Evolutionary conservation across 805 yeast genomes (phyloP), one percentile per base, ranked within the genome.

Genomic region (Phaffomyces antillensis): DNA sequence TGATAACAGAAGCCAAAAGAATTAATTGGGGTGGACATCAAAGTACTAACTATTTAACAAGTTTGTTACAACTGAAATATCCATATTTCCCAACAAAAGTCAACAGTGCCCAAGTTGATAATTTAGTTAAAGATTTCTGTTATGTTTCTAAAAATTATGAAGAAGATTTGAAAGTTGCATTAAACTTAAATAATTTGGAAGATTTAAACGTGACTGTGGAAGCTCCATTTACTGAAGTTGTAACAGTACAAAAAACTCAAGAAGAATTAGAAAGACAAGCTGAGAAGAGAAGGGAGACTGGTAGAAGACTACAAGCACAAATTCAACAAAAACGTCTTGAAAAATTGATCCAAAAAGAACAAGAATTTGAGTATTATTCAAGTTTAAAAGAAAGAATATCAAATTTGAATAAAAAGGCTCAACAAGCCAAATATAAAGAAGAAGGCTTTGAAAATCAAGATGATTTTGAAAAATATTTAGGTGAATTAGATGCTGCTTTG

Each of bases 21-120:
- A 77, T 93, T 34, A 88, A 87, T 59, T 87, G 93, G 87, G 98
- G 98, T 48, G 98, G 96, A 11, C 76, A 77, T 49, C 85, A 77
- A 37, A 75, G 90, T 1, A 76, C 73, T 28, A 77, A 74, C 35
- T 90, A 74, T 53, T 61, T 93, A 58, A 75, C 73, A 46, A 75
- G 71, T 52, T 72, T 83, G 32, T 64, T 93, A 40, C 72, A 80
- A 2, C 69, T 93, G 57, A 93, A 93, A 61, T 93, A 93, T 63
- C 98, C 99, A 1, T 83, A 79, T 54, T 93, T 90, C 62, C 98
- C 99, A 6, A 67, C 86, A 2, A 83, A 80, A 52, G 66, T 91
- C 43, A 70, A 79, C 8, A 65, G 68, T 12, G 67, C 70, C 45
- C 95, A 91, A 58, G 75, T 83, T 12, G 79, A 83, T 40, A 66